phyloP scores from a whole-genome alignment of 306 rosid species.

The Betula pendula region DNA sequence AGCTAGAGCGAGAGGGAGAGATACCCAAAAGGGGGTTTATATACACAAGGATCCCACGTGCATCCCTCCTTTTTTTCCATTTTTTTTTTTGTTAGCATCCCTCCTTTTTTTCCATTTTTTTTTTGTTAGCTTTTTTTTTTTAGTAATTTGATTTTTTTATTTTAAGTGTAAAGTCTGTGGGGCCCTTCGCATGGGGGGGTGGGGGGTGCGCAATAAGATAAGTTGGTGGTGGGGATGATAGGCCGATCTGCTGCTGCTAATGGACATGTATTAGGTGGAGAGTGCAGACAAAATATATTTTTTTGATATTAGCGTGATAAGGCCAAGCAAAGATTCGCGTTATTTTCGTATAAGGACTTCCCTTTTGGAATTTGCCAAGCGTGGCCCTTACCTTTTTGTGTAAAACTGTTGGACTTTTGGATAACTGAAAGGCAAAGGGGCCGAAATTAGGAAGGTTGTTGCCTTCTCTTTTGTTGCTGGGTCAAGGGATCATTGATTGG shows the following conservation, averaged over 20 bases:
- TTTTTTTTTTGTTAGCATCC: too few relatives aligned
- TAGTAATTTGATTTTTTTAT: too few relatives aligned
- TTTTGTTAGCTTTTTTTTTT: neutral
- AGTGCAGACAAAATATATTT: neutral
- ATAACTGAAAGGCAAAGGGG: too few relatives aligned
- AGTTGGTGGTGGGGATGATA: slow-evolving; percentile 39
- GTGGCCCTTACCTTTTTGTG: neutral
- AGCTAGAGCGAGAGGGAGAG: neutral
- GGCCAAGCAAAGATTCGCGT: neutral
- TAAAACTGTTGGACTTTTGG: too few relatives aligned
- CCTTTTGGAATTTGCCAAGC: neutral
- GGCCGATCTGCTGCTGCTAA: slow-evolving; percentile 36
- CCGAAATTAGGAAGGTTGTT: too few relatives aligned
- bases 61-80: neutral
- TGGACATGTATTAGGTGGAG: slow-evolving; percentile 4
- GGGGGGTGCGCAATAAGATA: slow-evolving; percentile 36
- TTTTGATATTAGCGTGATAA: slow-evolving; percentile 36
- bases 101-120: neutral
- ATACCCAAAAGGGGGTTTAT: neutral
- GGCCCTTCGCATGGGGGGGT: slow-evolving; percentile 25
- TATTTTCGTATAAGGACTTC: slow-evolving; percentile 19
- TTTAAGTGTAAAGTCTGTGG: neutral
- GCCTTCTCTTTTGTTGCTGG: too few relatives aligned
- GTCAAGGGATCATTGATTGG: too few relatives aligned
- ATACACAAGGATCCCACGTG: slow-evolving; percentile 36